These are phyloP conservation scores for Metschnikowia kunwiensis DNA, from an alignment of 805 yeast genomes.

Conservation along the genomic window DNA sequence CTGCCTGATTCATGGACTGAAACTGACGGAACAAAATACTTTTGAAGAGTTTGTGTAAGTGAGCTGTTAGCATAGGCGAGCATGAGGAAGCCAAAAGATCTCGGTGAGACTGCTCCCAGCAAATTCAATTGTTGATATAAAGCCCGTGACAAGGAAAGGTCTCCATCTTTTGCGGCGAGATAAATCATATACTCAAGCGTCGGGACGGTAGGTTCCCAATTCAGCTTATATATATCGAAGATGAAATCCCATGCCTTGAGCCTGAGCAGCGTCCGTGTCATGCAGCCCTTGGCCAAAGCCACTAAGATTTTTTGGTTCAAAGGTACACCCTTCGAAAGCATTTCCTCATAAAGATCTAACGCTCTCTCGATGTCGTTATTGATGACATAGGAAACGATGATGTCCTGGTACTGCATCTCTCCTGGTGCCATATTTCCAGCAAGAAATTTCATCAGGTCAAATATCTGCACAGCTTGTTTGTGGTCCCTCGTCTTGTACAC, in stretches of 20 bases:
- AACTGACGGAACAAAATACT: conserved; percentile 22
- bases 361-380: conserved; percentile 69
- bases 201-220: conserved; percentile 42
- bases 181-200: conserved; percentile 69
- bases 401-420: conserved; percentile 61
- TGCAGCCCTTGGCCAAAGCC: conserved; percentile 66
- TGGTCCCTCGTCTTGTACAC: conserved; percentile 48
- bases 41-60: conserved; percentile 16
- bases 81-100: conserved; percentile 45
- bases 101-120: conserved; percentile 32
- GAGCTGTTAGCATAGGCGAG: conserved; percentile 47
- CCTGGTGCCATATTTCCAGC: conserved; percentile 67
- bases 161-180: conserved; percentile 78
- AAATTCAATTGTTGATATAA: conserved; percentile 48
- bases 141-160: conserved; percentile 67
- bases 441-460: conserved; percentile 82
- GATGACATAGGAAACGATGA: conserved; percentile 64
- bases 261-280: conserved; percentile 46
- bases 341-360: conserved; percentile 70
- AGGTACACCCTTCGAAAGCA: conserved; percentile 36
- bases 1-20: conserved; percentile 45
- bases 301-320: conserved; percentile 41
- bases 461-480: conserved; percentile 64
- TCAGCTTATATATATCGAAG: conserved; percentile 53
- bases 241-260: conserved; percentile 76